Evolutionary conservation across 768 basidiomycete species (phyloP).

Genomic region (Pisolithus microcarpus): DNA sequence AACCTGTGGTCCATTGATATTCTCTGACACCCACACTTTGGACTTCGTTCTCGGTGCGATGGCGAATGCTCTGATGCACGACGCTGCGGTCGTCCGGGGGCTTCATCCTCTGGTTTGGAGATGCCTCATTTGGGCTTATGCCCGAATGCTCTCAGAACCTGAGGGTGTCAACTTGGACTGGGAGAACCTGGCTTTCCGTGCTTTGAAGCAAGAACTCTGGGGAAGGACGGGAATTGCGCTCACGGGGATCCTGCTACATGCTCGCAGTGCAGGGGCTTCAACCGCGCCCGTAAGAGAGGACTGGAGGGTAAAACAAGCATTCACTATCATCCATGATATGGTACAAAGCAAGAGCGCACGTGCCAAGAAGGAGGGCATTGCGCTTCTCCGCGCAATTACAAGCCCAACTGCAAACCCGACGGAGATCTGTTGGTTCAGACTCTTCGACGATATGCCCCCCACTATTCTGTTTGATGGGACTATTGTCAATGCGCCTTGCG

Average conservation of each 20-base stretch:
- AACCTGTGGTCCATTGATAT: constrained; percentile 39
- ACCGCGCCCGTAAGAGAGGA: constrained; percentile 6
- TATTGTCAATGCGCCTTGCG: constrained; percentile 24
- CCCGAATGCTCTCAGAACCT: constrained; percentile 27
- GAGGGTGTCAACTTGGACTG: constrained; percentile 17
- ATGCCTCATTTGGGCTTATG: constrained; percentile 51
- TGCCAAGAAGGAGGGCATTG: constrained; percentile 27
- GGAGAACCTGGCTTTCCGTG: constrained; percentile 32
- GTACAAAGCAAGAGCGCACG: constrained; percentile 17
- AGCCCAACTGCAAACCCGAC: constrained; percentile 18
- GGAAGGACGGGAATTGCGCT: constrained; percentile 40
- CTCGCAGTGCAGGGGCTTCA: constrained; percentile 1
- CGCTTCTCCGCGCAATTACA: constrained; percentile 32
- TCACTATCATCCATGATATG: constrained; percentile 36
- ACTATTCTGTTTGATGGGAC: constrained; percentile 40
- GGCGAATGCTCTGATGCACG: constrained; percentile 26
- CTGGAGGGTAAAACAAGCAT: constrained; percentile 26
- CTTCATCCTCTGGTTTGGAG: constrained; percentile 45
- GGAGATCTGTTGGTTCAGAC: constrained; percentile 1
- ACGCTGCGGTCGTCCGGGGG: constrained; percentile 27
- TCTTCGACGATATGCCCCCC: constrained; percentile 21
- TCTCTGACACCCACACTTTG: constrained; percentile 32
- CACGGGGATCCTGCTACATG: constrained; percentile 32
- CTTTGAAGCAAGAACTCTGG: constrained; percentile 42
- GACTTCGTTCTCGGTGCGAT: constrained; percentile 34